A percentile compares a stretch with the other conserved stretches of the same genome.
Evolutionary conservation across 75 land plant species (phyloP).

Genomic region (Pseudotsuga menziesii): DNA sequence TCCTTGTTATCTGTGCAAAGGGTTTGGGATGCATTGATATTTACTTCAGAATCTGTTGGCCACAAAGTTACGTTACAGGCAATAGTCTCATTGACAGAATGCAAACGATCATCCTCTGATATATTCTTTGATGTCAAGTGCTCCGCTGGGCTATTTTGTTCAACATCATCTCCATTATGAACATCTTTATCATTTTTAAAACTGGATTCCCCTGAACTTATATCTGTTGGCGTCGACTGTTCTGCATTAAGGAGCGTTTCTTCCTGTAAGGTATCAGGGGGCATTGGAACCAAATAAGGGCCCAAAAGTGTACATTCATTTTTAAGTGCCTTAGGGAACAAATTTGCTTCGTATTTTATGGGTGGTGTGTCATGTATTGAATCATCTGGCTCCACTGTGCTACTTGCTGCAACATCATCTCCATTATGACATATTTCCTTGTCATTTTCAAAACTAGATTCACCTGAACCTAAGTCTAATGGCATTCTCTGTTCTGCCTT

Average conservation of each 20-base stretch:
- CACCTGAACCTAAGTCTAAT: not conserved
- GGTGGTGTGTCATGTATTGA: no score
- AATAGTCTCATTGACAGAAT: not conserved
- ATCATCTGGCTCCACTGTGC: not conserved
- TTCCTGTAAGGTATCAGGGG: no score
- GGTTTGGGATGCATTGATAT: not conserved
- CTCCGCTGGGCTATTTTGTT: not conserved
- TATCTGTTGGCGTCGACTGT: not conserved
- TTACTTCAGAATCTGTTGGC: conserved; percentile 1
- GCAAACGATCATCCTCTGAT: not conserved
- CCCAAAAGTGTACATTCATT: no score
- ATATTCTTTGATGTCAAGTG: not conserved
- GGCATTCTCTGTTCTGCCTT: not conserved
- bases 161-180: not conserved
- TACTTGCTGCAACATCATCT: not conserved
- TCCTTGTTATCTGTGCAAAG: not conserved
- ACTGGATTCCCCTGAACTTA: conserved; percentile 1
- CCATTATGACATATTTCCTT: not conserved
- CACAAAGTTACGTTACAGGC: conserved; percentile 1
- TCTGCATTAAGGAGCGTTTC: no score
- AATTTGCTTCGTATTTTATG: no score
- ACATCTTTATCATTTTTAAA: not conserved
- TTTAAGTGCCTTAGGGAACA: no score
- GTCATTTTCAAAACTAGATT: not conserved
- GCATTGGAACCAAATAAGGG: no score